Conservation (phyloP, 2,329 filamentous ascomycete species). For the Monosporascus sp. region DNA sequence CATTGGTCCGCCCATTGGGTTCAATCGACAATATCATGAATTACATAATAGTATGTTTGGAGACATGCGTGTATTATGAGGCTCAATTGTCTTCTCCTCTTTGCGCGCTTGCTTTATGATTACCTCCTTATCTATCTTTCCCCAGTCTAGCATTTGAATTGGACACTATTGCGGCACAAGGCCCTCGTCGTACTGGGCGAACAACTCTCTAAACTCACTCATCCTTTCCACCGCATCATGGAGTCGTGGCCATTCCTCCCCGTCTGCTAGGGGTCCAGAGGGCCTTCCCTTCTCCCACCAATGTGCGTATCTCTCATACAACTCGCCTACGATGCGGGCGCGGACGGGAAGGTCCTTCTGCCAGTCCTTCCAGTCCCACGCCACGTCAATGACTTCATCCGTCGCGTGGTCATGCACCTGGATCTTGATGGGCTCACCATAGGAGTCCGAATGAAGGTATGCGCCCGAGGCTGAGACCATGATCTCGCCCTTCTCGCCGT, state of each 20-base stretch:
- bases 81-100: no score
- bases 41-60: no score
- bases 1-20: no score
- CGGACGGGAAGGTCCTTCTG: constrained; percentile 38
- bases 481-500: constrained; percentile 47
- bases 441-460: constrained; percentile 23
- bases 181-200: constrained; percentile 13
- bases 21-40: no score
- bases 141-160: no score
- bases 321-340: constrained; percentile 43
- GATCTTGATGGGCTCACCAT: constrained; percentile 36
- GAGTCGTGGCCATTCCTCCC: constrained; percentile 34
- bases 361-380: constrained; percentile 41
- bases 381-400: constrained; percentile 35
- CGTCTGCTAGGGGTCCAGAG: constrained; percentile 14
- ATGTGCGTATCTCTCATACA: constrained; percentile 51
- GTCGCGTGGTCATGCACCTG: constrained; percentile 46
- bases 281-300: constrained; percentile 16
- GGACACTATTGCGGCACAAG: no score
- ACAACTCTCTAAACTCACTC: constrained; percentile 15
- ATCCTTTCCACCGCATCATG: constrained; percentile 21
- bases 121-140: no score
- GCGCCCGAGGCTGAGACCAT: constrained; percentile 28
- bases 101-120: no score
- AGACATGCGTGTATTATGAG: no score